These are phyloP conservation scores for Trichopus zeylanicus DNA, from an alignment of 116 monocot genomes.

Conservation along the genomic window DNA sequence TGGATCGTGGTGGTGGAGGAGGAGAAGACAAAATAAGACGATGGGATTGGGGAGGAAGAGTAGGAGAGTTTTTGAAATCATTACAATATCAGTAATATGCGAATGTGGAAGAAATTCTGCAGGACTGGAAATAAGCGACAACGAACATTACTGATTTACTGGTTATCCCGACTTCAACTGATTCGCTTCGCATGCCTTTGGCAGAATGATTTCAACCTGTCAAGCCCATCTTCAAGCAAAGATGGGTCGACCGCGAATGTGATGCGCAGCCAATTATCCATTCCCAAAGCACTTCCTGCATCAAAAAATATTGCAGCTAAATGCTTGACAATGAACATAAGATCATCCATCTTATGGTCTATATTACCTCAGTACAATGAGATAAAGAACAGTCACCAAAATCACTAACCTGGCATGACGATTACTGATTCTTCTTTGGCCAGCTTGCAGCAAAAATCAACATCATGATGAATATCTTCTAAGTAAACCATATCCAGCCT, in stretches of 20 bases:
- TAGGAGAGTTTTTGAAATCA: no score
- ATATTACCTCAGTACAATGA: not conserved
- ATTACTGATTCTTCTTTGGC: constrained; percentile 70
- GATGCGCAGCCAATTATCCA: constrained; percentile 59
- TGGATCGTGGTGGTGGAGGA: no score
- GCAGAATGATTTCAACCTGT: constrained; percentile 58
- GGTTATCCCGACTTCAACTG: no score
- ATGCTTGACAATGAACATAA: no score
- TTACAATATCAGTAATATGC: no score
- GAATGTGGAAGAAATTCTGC: no score
- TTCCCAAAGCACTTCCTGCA: constrained; percentile 49
- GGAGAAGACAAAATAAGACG: no score
- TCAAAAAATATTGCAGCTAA: no score
- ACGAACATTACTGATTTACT: no score
- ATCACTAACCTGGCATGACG: constrained; percentile 44
- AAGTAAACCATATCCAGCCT: constrained; percentile 38
- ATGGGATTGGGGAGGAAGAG: no score
- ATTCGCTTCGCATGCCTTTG: constrained; percentile 42
- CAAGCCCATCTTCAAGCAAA: constrained; percentile 39
- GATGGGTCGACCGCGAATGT: constrained; percentile 58
- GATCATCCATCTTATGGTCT: no score
- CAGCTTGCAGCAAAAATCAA: constrained; percentile 67
- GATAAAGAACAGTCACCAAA: not conserved
- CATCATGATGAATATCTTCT: constrained; percentile 46
- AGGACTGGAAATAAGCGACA: no score